These are phyloP conservation scores for Chondrus crispus DNA, from an alignment of 23 red algal genomes.

Conservation along the genomic window DNA sequence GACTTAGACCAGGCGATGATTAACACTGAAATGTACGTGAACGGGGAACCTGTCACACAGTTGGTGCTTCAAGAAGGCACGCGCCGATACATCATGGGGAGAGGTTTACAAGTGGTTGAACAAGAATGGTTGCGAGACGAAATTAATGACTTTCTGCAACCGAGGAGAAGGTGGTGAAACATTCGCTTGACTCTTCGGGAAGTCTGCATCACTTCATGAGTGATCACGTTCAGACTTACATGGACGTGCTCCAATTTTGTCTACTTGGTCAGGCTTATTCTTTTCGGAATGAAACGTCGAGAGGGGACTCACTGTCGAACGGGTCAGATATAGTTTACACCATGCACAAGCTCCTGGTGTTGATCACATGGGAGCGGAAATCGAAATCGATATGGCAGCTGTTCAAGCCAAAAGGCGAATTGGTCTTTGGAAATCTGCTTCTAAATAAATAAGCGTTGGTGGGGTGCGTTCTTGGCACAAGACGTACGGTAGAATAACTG, in stretches of 20 bases:
- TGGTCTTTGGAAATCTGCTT: too few relatives aligned
- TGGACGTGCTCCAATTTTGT: not conserved
- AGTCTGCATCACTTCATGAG: not conserved
- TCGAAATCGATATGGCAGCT: too few relatives aligned
- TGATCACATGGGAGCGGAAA: too few relatives aligned
- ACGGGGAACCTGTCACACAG: conserved; percentile 31
- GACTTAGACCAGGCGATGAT: conserved; percentile 35
- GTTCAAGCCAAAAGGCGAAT: too few relatives aligned
- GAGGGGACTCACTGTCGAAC: not conserved
- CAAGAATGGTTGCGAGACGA: conserved; percentile 58
- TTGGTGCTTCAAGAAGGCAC: conserved; percentile 41
- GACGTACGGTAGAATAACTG: too few relatives aligned
- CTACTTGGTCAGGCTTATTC: not conserved
- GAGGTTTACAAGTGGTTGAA: conserved; percentile 23
- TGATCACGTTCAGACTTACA: not conserved
- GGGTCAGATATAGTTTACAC: not conserved
- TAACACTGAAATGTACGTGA: conserved; percentile 52
- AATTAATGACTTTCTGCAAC: conserved; percentile 45
- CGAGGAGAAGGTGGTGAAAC: not conserved
- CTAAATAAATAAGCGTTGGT: too few relatives aligned
- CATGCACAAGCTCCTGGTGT: too few relatives aligned
- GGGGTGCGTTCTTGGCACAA: too few relatives aligned
- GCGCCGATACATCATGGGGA: conserved; percentile 12
- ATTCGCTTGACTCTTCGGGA: too few relatives aligned
- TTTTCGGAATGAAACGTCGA: not conserved